Conservation (phyloP, 495 filamentous ascomycete species). For the Aspergillus sclerotioniger region DNA sequence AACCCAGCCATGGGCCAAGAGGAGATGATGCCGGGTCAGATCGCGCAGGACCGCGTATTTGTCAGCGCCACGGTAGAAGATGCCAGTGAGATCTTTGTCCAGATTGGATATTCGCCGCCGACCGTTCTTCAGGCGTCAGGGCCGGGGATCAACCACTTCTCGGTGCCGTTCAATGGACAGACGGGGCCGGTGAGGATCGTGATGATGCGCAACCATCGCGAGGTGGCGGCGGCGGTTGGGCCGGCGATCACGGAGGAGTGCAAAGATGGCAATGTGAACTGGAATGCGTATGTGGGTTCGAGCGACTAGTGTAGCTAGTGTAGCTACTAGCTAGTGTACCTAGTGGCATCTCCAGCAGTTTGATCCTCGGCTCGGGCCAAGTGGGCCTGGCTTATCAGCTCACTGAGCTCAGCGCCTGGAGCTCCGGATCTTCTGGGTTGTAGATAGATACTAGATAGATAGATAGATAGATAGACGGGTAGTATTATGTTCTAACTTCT, state of each 20-base stretch:
- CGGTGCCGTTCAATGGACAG: slow-evolving; percentile 50
- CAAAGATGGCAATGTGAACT: slow-evolving; percentile 50
- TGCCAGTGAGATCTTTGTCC: slow-evolving; percentile 42
- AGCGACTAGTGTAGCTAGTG: too few species aligned
- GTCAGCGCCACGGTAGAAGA: slow-evolving; percentile 26
- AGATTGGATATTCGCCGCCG: slow-evolving; percentile 46
- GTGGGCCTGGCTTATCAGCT: too few species aligned
- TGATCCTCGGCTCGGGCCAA: too few species aligned
- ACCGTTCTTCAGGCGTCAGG: slow-evolving; percentile 37
- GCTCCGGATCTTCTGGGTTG: too few species aligned
- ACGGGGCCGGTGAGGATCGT: slow-evolving; percentile 51
- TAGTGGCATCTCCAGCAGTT: too few species aligned
- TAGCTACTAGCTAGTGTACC: too few species aligned
- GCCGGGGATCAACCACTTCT: slow-evolving; percentile 50
- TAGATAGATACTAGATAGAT: too few species aligned
- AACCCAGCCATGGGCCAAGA: slow-evolving; percentile 29
- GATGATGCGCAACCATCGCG: slow-evolving; percentile 39
- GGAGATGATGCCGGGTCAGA: slow-evolving; percentile 20
- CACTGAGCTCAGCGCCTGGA: too few species aligned
- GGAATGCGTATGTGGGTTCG: slow-evolving; percentile 45
- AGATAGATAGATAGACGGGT: too few species aligned
- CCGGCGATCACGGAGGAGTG: slow-evolving; percentile 49
- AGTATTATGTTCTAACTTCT: too few species aligned
- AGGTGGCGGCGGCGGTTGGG: slow-evolving; percentile 34
- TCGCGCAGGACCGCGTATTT: slow-evolving; percentile 39